Base-by-base conservation (phyloP, 495 filamentous ascomycete genomes). In the Aspergillus asperescens region DNA sequence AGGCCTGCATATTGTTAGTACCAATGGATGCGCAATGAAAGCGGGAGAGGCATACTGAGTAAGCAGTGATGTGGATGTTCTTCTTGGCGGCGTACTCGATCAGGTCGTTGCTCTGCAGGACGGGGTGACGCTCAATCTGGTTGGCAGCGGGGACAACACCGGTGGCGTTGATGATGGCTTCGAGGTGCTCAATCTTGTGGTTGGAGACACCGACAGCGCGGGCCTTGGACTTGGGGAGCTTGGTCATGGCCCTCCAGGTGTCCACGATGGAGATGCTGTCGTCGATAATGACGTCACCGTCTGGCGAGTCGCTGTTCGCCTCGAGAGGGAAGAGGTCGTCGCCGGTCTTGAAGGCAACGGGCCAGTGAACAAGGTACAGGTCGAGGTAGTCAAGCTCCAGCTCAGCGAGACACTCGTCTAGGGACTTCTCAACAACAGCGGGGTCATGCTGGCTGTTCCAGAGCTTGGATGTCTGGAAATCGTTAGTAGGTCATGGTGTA, bases 281-380 rank as follows among this genome's bases (percentile, higher is more conserved):
- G 23, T 78, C 72, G 54, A 78, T 73, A 35, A 54, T 54, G 43
- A 70, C 62, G 38, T 76, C 70, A 18, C 71, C 71, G 56, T 68
- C 69, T 48, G 67, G 62, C 13, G 67, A 58, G 16, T 45, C 59
- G 56, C 66, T 74, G 52, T 58, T 60, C 24, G 57, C 64, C 24
- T 65, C 58, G 4, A 72, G 66, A 48, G 75, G 75, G 68, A 78
- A 77, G 61, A 70, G 66, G 9, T 63, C 55, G 45, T 58, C 54
- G 55, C 73, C 73, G 42, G 63, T 64, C 59, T 69, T 62, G 64
- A 78, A 77, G 39, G 74, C 60, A 23, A 75, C 71, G 56, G 75
- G 75, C 71, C 71, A 78, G 69, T 78, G 75, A 41, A 78, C 69
- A 34, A 78, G 74, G 67, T 77, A 78, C 20, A 78, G 71, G 54